phyloP scores from a whole-genome alignment of 164 flowering plant genomes.

The Dillenia suffruticosa region DNA sequence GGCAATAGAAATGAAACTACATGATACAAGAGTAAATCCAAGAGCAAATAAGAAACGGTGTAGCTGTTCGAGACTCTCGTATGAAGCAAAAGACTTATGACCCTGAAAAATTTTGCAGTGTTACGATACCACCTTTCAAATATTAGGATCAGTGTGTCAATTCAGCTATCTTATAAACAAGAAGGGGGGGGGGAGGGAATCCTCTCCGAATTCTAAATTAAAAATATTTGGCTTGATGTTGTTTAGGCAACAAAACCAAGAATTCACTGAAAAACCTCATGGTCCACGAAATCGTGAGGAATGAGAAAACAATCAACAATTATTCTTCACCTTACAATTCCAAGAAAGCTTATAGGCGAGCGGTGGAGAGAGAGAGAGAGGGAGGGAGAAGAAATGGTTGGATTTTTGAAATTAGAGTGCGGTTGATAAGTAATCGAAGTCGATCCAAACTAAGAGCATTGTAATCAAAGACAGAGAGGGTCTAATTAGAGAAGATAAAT shows the following conservation, averaged over 20 bases:
- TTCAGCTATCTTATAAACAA: background rate
- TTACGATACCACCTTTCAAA: no score
- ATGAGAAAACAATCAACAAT: no score
- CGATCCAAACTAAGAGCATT: background rate
- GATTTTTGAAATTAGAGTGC: background rate
- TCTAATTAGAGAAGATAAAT: background rate
- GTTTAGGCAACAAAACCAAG: no score
- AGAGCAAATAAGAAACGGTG: slow-evolving; percentile 81
- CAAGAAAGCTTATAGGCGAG: no score
- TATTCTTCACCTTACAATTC: no score
- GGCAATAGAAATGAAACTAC: slow-evolving; percentile 58
- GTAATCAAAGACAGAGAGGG: background rate
- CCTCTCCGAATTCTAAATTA: no score
- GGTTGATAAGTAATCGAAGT: background rate
- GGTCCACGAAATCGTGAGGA: no score
- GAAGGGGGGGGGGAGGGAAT: no score
- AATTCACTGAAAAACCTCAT: no score
- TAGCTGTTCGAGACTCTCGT: slow-evolving; percentile 89
- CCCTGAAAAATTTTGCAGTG: slow-evolving; percentile 38
- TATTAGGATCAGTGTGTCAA: background rate
- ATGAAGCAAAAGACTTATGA: slow-evolving; percentile 68
- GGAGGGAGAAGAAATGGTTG: no score
- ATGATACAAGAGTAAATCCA: slow-evolving; percentile 67
- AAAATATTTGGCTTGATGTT: no score
- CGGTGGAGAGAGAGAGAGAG: no score